These are phyloP conservation scores for Tetraselmis chui DNA, from an alignment of 139 green algal species.

Conservation along the genomic window DNA sequence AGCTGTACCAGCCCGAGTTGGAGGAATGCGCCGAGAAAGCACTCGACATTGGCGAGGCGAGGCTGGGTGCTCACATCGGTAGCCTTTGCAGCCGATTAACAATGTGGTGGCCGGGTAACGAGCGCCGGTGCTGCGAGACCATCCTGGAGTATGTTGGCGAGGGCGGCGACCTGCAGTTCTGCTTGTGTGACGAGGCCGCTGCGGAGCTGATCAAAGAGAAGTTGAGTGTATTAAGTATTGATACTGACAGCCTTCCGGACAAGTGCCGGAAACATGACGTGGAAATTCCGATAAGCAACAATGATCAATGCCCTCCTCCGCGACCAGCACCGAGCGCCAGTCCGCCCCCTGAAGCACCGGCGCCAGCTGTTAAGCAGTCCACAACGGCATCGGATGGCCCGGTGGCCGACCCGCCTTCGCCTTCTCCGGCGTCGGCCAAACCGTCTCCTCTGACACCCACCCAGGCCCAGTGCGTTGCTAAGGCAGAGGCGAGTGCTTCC, in stretches of 20 bases:
- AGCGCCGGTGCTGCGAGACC: not conserved
- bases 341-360: not conserved
- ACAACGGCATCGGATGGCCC: too few species aligned
- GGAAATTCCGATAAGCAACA: not conserved
- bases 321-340: not conserved
- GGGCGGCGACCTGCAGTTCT: not conserved
- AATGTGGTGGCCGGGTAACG: not conserved
- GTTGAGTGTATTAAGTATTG: not conserved
- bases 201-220: not conserved
- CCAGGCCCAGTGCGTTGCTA: not conserved
- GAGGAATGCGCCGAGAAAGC: not conserved
- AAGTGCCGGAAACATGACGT: not conserved
- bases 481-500: too few species aligned
- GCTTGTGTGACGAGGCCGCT: not conserved
- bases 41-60: not conserved
- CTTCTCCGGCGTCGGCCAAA: too few species aligned
- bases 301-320: not conserved
- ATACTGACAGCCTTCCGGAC: not conserved
- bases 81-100: not conserved
- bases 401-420: too few species aligned
- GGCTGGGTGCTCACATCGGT: not conserved
- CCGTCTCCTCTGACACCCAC: too few species aligned
- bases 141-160: not conserved
- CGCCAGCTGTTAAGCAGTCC: too few species aligned
- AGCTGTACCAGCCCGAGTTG: not conserved